Conservation (phyloP, 495 filamentous ascomycete species). For the Echria macrotheca region DNA sequence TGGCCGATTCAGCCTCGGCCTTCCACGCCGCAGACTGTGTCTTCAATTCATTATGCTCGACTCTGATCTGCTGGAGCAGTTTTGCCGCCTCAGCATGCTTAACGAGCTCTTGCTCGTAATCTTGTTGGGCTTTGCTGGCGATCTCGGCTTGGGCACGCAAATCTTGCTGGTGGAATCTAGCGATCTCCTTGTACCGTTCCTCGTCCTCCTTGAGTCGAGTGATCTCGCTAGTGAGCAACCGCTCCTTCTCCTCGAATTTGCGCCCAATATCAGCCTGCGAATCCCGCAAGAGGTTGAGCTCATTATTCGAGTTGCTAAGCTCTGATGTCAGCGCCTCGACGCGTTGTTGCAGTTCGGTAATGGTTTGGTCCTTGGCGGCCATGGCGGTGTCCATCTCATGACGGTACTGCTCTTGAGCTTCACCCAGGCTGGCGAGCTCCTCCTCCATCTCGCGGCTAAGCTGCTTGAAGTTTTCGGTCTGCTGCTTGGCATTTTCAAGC, state of each 20-base stretch:
- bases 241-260: conserved; percentile 73
- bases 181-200: conserved; percentile 67
- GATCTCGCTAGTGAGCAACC: conserved; percentile 66
- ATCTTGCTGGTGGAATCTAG: conserved; percentile 81
- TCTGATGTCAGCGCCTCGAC: conserved; percentile 77
- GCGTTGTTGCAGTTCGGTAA: conserved; percentile 73
- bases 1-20: conserved; percentile 75
- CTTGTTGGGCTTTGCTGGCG: conserved; percentile 83
- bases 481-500: conserved; percentile 68
- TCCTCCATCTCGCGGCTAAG: conserved; percentile 88
- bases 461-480: conserved; percentile 82
- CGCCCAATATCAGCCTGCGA: conserved; percentile 69
- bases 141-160: conserved; percentile 90
- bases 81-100: conserved; percentile 93
- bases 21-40: conserved; percentile 64
- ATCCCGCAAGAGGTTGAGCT: conserved; percentile 71
- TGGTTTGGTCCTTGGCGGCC: conserved; percentile 65
- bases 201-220: conserved; percentile 79
- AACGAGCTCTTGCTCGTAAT: conserved; percentile 88
- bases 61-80: conserved; percentile 67
- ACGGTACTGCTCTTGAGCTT: conserved; percentile 77
- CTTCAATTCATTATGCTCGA: conserved; percentile 74
- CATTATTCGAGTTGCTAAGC: conserved; percentile 68
- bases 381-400: conserved; percentile 73
- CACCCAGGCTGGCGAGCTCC: conserved; percentile 69